Evolutionary conservation across 495 filamentous ascomycete species (phyloP), one percentile per base, ranked within the genome.

Genomic region (Penicillium waksmanii): DNA sequence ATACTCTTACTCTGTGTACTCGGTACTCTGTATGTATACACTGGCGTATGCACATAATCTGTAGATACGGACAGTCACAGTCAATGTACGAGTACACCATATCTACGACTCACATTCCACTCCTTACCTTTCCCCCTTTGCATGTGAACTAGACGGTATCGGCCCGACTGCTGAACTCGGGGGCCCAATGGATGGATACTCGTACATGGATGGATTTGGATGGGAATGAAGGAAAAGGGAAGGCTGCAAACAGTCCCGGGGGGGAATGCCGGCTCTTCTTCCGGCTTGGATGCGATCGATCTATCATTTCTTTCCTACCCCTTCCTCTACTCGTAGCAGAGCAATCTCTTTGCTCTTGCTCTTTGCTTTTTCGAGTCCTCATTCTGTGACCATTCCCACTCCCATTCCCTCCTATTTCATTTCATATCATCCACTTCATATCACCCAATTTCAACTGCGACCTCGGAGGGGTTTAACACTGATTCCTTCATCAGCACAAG

Each of bases 71-170:
- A 31, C 27, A 6, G 27, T 31, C 27, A 1, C 1, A 38, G 36
- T n/a, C n/a, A 3, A 31, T 44, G 2, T 1, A 6, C 43, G 3
- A 17, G 21, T 21, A 12, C 11, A 18, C 33, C 7, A n/a, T 56
- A 56, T 21, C 53, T 35, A 38, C 31, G 50, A 42, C 58, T 61
- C 59, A 62, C 59, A 62, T 62, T 62, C 56, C 43, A 44, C 17
- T 44, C 42, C 42, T 27, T 27, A 47, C 27, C 42, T 38, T 33
- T 23, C 27, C 15, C 46, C 25, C 53, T 34, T 57, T 42, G 40
- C 61, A 64, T 64, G 61, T 64, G 61, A 60, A 59, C 50, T 31
- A 31, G 27, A 31, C 40, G 44, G 18, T 53, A 31, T 64, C 61
- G 62, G 62, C 46, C 62, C 61, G 65, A 58, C 61, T 35, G n/a